Percentiles rank a stretch among this genome's conserved stretches.
These are phyloP conservation scores for Camelina neglecta DNA, from an alignment of 345 rosid species.

Conservation along the genomic window DNA sequence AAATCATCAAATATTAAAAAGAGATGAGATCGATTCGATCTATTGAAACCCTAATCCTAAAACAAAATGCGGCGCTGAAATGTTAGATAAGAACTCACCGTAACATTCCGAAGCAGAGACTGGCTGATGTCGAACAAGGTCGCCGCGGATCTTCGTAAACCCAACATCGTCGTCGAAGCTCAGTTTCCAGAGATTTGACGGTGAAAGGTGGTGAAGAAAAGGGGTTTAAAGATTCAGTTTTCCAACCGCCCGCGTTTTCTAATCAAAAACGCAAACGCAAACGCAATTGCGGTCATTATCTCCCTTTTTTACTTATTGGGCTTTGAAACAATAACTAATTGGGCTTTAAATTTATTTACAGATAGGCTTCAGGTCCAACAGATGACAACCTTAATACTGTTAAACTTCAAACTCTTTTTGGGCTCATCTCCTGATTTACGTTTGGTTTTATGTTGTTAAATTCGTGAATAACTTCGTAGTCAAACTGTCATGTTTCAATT, in stretches of 20 bases:
- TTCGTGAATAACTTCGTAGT: background rate
- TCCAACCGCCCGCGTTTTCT: slow-evolving; percentile 17
- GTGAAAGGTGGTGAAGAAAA: background rate
- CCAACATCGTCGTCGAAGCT: slow-evolving; percentile 42
- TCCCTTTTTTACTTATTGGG: slow-evolving; percentile 4
- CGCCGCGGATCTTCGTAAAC: slow-evolving; percentile 48
- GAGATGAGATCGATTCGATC: slow-evolving; percentile 11
- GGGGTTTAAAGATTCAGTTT: slow-evolving; percentile 31
- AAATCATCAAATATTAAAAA: background rate
- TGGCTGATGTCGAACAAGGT: slow-evolving; percentile 46
- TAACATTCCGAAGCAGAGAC: slow-evolving; percentile 44
- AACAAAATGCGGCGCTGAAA: background rate
- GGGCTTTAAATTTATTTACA: background rate
- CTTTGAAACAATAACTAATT: background rate
- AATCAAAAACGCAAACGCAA: slow-evolving; percentile 1
- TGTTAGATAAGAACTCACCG: slow-evolving; percentile 33
- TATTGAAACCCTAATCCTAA: slow-evolving; percentile 15
- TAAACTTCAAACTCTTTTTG: background rate
- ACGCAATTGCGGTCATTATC: background rate
- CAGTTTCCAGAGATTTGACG: slow-evolving; percentile 13
- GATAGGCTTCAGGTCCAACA: background rate
- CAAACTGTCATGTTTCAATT: no score
- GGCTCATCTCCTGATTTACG: background rate
- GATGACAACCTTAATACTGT: no score
- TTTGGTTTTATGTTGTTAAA: background rate